Base-by-base conservation (phyloP, 257 asterid species). In the Salvia rosmarinus region DNA sequence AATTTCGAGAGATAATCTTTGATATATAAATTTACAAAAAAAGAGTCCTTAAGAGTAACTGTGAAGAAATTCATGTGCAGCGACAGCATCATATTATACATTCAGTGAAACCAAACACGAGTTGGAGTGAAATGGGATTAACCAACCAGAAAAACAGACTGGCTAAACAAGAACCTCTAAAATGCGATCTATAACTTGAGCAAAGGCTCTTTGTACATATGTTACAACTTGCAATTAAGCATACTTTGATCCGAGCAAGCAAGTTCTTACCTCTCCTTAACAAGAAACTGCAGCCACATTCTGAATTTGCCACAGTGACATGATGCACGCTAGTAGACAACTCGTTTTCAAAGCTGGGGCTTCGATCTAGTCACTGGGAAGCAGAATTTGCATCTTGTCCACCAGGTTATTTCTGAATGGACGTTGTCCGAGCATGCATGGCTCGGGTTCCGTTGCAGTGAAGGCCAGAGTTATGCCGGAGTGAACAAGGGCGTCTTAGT, bases 371-470 rank as follows among this genome's bases (percentile, higher is more conserved):
- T 42, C 28, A 60, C 55, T n/a, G 16, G 58, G 28, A 49, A 12
- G 30, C 56, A 11, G 23, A 49, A 62, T 4, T 17, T 62, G 19
- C 49, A 32, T 61, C 37, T 32, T 32, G 30, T 58, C 67, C 37
- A 28, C 4, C 4, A 2, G 11, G 32, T 35, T 9, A 60, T 14
- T 34, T 35, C 68, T 40, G 19, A 9, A 61, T 61, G 50, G 16
- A n/a, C 10, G 17, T 65, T 6, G 25, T 16, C 37, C 6, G 19
- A 67, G 72, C 60, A 17, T 60, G 19, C 19, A 34, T 16, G 8
- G 19, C 71, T n/a, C 47, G 16, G 28, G 16, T 6, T 54, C 65
- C 4, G 65, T 25, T 68, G 73, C 64, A 39, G 10, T 1, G 46
- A 30, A 44, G 30, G 23, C 21, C 20, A 19, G n/a, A 68, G 39